These are phyloP conservation scores for Fusarium miscanthi DNA, from an alignment of 2,329 filamentous ascomycete species.

Conservation along the genomic window DNA sequence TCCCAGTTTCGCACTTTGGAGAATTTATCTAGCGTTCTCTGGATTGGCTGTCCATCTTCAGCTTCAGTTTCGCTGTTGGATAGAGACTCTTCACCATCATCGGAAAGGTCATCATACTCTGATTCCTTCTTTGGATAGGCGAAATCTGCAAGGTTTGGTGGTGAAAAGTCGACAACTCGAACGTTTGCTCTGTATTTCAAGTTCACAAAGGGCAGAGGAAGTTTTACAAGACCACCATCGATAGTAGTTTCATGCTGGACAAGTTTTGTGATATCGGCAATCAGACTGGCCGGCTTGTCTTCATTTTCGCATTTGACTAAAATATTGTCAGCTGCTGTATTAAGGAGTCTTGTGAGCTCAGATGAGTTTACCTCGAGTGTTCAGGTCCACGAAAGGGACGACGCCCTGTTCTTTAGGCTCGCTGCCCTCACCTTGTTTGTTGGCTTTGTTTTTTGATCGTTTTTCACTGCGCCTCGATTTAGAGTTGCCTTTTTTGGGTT, in stretches of 20 bases:
- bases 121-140: slow-evolving; percentile 57
- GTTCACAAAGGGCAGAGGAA: slow-evolving; percentile 78
- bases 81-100: slow-evolving; percentile 45
- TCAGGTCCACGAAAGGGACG: slow-evolving; percentile 46
- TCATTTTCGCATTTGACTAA: slow-evolving; percentile 60
- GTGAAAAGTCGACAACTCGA: slow-evolving; percentile 86
- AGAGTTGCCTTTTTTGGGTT: slow-evolving; percentile 44
- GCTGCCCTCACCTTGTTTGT: slow-evolving; percentile 1
- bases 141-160: slow-evolving; percentile 77
- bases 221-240: slow-evolving; percentile 49
- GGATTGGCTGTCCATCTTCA: slow-evolving; percentile 26
- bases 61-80: slow-evolving; percentile 24
- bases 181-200: slow-evolving; percentile 75
- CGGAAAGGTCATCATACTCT: slow-evolving; percentile 64
- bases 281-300: slow-evolving; percentile 48
- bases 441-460: slow-evolving; percentile 26
- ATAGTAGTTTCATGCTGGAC: slow-evolving; percentile 56
- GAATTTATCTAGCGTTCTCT: slow-evolving; percentile 39
- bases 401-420: slow-evolving; percentile 40
- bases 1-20: slow-evolving; percentile 67
- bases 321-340: slow-evolving; percentile 12
- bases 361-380: slow-evolving; percentile 45
- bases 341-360: not conserved
- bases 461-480: slow-evolving; percentile 40
- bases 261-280: slow-evolving; percentile 56